Base-by-base conservation (phyloP, 2,329 filamentous ascomycete genomes). In the Apiospora phragmitis region DNA sequence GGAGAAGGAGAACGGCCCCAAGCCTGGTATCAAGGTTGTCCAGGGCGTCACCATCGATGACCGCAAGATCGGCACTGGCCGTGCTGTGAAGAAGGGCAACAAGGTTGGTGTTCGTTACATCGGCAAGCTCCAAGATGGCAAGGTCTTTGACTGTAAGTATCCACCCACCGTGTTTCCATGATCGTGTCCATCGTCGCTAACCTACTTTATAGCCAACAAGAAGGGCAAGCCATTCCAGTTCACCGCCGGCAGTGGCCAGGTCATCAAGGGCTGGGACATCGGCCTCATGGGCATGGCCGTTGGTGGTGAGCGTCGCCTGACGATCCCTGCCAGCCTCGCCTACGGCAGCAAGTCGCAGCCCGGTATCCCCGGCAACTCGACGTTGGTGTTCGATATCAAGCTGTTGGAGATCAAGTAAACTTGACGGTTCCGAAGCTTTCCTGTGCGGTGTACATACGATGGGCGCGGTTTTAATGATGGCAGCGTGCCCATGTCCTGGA, bases 211-310 rank as follows among this genome's bases (percentile, higher is more conserved):
- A 95, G 94, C 94, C 83, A 98, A 99, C 89, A 99, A 98, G 89
- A 98, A 97, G 87, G 96, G 96, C 78, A 95, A 97, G 87, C 95
- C 97, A 71, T 99, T 99, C 86, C 89, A 89, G 76, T 98, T 98
- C 90, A 97, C 95, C 88, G 91, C 97, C 72, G 97, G 96, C 76
- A 90, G 91, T 80, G 95, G 95, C 73, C 94, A 98, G 83, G 97
- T 99, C 79, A 99, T 99, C 87, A 96, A 97, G 89, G 96, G 96
- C 76, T 98, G 96, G 97, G 97, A 99, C 82, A 90, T 98, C 75
- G 96, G 96, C 84, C 87, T 99, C 76, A 88, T 89, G 76, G 97
- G 97, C 83, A 98, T 99, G 94, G 87, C 91, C 76, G 92, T 95
- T 76, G 96, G 96, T 79, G 94, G 94, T 78, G 97, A 99, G 88